Base-by-base conservation (phyloP, 2,329 filamentous ascomycete species). In the Mycosphaerella sp. region DNA sequence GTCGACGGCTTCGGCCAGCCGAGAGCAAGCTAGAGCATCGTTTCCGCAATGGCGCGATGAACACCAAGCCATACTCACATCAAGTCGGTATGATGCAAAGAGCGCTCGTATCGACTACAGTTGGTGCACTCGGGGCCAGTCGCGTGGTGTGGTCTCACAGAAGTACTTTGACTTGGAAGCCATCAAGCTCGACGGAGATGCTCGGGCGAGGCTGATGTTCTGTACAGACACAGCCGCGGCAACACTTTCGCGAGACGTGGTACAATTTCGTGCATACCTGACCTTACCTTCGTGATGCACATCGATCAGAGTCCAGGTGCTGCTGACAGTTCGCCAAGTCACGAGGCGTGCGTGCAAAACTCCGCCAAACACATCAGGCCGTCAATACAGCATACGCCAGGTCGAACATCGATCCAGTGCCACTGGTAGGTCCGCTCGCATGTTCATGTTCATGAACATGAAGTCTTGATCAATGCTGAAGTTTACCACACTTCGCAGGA, bases 1-100 rank as follows among this genome's bases (percentile, higher is more conserved):
- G 28, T 63, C 56, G 4, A 59, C 32, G 12, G 50, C 51, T 18
- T 49, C 37, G 10, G 60, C 59, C 12, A 62, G 45, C n/a, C n/a
- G n/a, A n/a, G n/a, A n/a, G n/a, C n/a, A n/a, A n/a, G n/a, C n/a
- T n/a, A n/a, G n/a, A n/a, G n/a, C n/a, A n/a, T n/a, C n/a, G n/a
- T n/a, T n/a, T n/a, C n/a, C n/a, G n/a, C n/a, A n/a, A n/a, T n/a
- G 6, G 21, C 6, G 21, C 21, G 21, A 21, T 21, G n/a, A n/a
- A n/a, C n/a, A 4, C 21, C 21, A 21, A 21, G 21, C 21, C 4
- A 21, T 21, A 6, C 21, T 21, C 21, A 21, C 21, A 21, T 21
- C 21, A 4, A 21, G 21, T 21, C 21, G 21, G 21, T 21, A 21
- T 21, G 21, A 21, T 21, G 21, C 21, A 21, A 21, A 21, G 21